Evolutionary conservation across 1,139 yeast species (phyloP).

Genomic region (Candida anutae): DNA sequence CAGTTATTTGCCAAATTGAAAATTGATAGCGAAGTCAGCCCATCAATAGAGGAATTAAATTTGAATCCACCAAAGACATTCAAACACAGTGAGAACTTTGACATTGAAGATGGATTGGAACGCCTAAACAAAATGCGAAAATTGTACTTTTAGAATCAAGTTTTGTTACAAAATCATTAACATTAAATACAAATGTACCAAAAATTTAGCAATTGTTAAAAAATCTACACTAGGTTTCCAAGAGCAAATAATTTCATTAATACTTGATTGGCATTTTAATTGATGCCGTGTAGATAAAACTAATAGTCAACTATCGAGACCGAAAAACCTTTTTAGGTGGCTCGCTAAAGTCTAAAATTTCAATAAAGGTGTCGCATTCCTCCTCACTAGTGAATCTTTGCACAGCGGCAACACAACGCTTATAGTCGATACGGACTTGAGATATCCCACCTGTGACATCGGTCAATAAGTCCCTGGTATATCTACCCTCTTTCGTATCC

Average conservation of each 20-base stretch:
- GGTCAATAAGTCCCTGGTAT: conserved; percentile 64
- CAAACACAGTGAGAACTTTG: too few species aligned
- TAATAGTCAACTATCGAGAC: not conserved
- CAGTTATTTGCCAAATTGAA: too few species aligned
- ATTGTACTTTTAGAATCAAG: too few species aligned
- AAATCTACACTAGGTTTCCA: not conserved
- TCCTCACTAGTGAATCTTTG: conserved; percentile 42
- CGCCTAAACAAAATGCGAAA: too few species aligned
- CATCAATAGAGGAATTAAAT: too few species aligned
- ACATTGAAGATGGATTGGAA: too few species aligned
- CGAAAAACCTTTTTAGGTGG: conserved; percentile 17
- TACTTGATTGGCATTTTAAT: not conserved
- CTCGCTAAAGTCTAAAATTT: conserved; percentile 73
- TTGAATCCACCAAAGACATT: too few species aligned
- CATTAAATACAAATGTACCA: not conserved
- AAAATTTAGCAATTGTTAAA: not conserved
- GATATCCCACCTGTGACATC: conserved; percentile 83
- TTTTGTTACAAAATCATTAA: not conserved
- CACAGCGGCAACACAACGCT: conserved; percentile 91
- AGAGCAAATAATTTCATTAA: not conserved
- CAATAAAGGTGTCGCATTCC: conserved; percentile 60
- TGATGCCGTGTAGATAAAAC: not conserved
- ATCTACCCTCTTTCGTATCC: conserved; percentile 73
- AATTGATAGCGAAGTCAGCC: too few species aligned
- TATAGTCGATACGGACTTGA: conserved; percentile 86